phyloP scores from a whole-genome alignment of 768 basidiomycete genomes.

The Trametes coccinea region DNA sequence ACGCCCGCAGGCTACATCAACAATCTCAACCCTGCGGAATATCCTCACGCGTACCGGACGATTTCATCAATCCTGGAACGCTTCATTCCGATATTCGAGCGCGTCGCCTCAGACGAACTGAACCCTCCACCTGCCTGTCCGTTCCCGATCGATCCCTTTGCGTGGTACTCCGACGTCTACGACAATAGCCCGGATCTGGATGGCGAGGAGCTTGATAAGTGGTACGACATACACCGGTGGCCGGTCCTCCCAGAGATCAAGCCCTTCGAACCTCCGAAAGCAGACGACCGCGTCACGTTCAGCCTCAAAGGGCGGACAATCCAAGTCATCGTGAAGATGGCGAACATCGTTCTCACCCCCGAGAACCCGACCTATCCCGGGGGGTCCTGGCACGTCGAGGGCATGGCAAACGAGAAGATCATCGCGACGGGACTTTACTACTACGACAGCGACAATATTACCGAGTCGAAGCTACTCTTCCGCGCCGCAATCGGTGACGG shows the following conservation, averaged over 20 bases:
- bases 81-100: constrained; percentile 31
- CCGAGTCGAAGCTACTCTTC: constrained; percentile 35
- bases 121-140: background rate
- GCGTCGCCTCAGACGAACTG: constrained; percentile 22
- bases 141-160: constrained; percentile 5
- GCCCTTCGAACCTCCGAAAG: background rate
- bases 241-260: constrained; percentile 2
- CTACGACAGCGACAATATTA: constrained; percentile 36
- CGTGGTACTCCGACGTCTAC: constrained; percentile 2
- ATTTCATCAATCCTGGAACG: constrained; percentile 20
- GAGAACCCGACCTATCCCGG: constrained; percentile 33
- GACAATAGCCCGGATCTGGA: background rate
- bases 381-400: constrained; percentile 38
- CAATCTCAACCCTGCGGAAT: constrained; percentile 28
- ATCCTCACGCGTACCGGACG: constrained; percentile 19
- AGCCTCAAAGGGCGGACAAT: constrained; percentile 25
- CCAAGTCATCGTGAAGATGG: constrained; percentile 44
- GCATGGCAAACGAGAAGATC: constrained; percentile 27
- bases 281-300: background rate
- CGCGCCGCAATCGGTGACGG: constrained; percentile 26
- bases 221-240: constrained; percentile 2
- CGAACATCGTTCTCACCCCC: constrained; percentile 36
- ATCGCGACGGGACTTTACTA: constrained; percentile 22
- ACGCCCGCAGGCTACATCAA: constrained; percentile 32
- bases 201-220: background rate